phyloP scores from a whole-genome alignment of 345 rosid species.

The Cardamine occulta region DNA sequence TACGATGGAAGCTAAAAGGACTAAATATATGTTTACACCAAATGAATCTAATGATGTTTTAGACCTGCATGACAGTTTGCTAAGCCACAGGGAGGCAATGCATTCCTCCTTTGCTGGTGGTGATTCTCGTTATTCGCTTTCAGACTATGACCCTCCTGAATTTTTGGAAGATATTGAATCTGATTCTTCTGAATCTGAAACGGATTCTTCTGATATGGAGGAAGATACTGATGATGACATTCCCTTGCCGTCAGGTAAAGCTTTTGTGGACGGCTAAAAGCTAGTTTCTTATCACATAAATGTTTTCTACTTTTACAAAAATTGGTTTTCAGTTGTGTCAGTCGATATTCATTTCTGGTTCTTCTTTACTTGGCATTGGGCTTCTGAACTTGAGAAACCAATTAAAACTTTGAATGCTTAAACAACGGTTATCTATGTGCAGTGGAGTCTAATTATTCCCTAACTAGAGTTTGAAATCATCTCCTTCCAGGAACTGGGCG shows the following conservation, averaged over 20 bases:
- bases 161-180: slow-evolving; percentile 61
- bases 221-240: slow-evolving; percentile 74
- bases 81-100: slow-evolving; percentile 50
- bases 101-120: slow-evolving; percentile 53
- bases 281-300: slow-evolving; percentile 27
- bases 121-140: slow-evolving; percentile 48
- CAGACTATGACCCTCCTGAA: slow-evolving; percentile 56
- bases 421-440: not conserved
- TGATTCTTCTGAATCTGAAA: slow-evolving; percentile 64
- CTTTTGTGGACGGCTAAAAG: slow-evolving; percentile 12
- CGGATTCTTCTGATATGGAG: slow-evolving; percentile 89
- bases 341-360: not conserved
- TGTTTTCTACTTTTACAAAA: slow-evolving; percentile 7
- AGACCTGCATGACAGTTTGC: slow-evolving; percentile 60
- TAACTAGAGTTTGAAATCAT: slow-evolving; percentile 34
- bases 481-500: slow-evolving; percentile 41
- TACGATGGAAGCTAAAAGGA: slow-evolving; percentile 65
- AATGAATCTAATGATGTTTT: slow-evolving; percentile 53
- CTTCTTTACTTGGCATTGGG: slow-evolving; percentile 24
- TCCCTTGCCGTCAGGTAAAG: slow-evolving; percentile 67
- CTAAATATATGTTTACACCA: slow-evolving; percentile 56
- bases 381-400: not conserved
- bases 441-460: not conserved
- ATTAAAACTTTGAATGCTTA: not conserved
- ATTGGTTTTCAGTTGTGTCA: not conserved